Evolutionary conservation across 169 alveolate species (phyloP), one percentile per base, ranked within the genome.

Genomic region (Plasmodium gonderi): DNA sequence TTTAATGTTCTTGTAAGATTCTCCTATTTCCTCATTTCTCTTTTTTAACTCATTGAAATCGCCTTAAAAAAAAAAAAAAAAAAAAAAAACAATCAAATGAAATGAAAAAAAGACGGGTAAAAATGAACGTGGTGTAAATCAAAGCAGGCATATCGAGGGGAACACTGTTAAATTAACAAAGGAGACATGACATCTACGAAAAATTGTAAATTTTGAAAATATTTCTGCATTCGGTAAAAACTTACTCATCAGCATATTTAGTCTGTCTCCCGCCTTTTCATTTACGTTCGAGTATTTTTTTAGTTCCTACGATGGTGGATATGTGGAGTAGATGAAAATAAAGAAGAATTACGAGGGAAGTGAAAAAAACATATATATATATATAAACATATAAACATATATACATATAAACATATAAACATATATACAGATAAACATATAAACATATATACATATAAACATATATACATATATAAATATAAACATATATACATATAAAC

Each of bases 181-280:
- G 36, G 5, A 3, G 0, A 45, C 20, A 44, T 17, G 38, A 17
- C 64, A 33, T 38, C 36, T 76, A 51, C 31, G 83, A 26, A 5
- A 54, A 54, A 54, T 9, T n/a, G 69, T 33, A 54, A 54, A 20
- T 54, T 54, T 54, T 26, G 69, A 9, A 54, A 54, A 54, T 33
- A n/a, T 33, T 33, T 14, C 69, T 51, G 40, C 20, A 12, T 79
- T 54, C 40, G 5, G 67, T 74, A 26, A 51, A 51, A 85, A 49
- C 79, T 8, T 85, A 85, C 92, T 51, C 92, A 85, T 85, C 11
- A 85, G 36, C 23, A 85, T 74, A 60, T 85, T 85, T n/a, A 85
- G 69, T 38, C 87, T 72, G 67, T 85, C 92, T 54, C 92, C 92
- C 17, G 92, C 92, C 65, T 85, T 85, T 85, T 85, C 92, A 76